Evolutionary conservation across 352 stramenopile genomes (phyloP), one percentile per base, ranked within the genome.

Genomic region (Phytophthora crassamura): DNA sequence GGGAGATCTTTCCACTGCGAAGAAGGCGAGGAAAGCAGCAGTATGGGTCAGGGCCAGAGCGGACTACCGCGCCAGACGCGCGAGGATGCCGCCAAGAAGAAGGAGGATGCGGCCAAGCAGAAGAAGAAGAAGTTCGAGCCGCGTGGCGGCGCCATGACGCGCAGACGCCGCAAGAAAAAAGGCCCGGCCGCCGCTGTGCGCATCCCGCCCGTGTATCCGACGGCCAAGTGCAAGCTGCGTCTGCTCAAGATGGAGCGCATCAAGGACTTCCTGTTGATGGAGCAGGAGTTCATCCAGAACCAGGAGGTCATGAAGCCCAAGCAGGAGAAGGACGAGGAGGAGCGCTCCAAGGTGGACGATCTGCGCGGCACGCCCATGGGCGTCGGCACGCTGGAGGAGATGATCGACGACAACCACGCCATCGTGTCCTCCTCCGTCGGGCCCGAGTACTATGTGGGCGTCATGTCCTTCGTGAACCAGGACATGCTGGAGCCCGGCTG

Each of bases 281-380:
- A 99, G 77, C 93, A 99, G 72, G 98, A 99, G 77, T 99, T 99
- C 62, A 99, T 99, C 80, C 94, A 98, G 64, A 99, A 99, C 84
- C 98, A 99, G 82, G 97, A 99, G 78, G 97, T 99, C 35, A 98
- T 99, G 77, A 99, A 99, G 80, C 97, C 98, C n/a, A 98, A 98
- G 71, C 97, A 99, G 77, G 94, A 99, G 71, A 98, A 99, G 56
- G 98, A 99, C 82, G 94, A 99, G 75, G 97, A 99, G 72, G 97
- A 99, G 70, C 89, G 97, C 42, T 97, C 98, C 50, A 99, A 99
- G 79, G 92, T 99, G 49, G 98, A 99, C 64, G 98, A 99, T 61
- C 85, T 99, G 42, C 94, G 98, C 28, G 98, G 98, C 51, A 98
- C 91, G 34, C 98, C 98, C 42, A 97, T 99, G 80, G 93, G 90